Conservation (phyloP, 1,284 basidiomycete species). For the Vanrija sp. region DNA sequence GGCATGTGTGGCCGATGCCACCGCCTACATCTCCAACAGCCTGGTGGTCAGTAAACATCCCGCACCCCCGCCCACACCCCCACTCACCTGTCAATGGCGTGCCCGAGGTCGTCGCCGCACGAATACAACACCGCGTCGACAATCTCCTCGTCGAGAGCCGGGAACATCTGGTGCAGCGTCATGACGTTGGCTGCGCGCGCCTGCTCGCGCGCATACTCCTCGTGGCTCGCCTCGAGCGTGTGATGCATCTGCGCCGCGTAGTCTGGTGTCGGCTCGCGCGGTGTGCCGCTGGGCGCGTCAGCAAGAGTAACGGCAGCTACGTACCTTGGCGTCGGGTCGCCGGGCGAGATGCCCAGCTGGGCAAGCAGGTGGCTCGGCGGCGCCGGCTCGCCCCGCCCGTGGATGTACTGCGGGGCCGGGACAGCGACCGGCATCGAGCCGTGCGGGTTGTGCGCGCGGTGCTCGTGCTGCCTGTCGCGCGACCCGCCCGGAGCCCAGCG, state of each 20-base stretch:
- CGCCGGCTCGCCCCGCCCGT: background rate
- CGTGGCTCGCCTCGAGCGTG: slow-evolving; percentile 34
- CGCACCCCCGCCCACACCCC: background rate
- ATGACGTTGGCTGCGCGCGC: slow-evolving; percentile 48
- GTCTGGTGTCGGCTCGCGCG: slow-evolving; percentile 10
- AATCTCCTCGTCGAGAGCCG: slow-evolving; percentile 70
- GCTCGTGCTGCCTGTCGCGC: slow-evolving; percentile 3
- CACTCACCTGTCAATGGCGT: slow-evolving; percentile 67
- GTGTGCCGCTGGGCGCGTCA: background rate
- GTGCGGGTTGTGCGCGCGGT: background rate
- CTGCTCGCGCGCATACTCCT: slow-evolving; percentile 27
- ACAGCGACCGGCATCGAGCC: background rate
- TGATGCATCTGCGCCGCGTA: slow-evolving; percentile 21
- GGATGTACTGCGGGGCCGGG: background rate
- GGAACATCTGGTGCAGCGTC: slow-evolving; percentile 83
- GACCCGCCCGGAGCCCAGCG: slow-evolving; percentile 1
- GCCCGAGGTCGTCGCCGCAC: slow-evolving; percentile 79
- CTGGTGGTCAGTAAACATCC: slow-evolving; percentile 4
- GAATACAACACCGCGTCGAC: slow-evolving; percentile 81
- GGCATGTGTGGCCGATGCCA: background rate
- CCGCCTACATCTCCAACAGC: slow-evolving; percentile 18
- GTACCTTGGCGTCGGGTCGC: background rate
- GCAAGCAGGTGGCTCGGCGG: slow-evolving; percentile 14
- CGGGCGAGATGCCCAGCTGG: slow-evolving; percentile 18
- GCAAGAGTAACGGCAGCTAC: no score